Evolutionary conservation across 257 asterid genomes (phyloP).

Genomic region (Catharanthus roseus): DNA sequence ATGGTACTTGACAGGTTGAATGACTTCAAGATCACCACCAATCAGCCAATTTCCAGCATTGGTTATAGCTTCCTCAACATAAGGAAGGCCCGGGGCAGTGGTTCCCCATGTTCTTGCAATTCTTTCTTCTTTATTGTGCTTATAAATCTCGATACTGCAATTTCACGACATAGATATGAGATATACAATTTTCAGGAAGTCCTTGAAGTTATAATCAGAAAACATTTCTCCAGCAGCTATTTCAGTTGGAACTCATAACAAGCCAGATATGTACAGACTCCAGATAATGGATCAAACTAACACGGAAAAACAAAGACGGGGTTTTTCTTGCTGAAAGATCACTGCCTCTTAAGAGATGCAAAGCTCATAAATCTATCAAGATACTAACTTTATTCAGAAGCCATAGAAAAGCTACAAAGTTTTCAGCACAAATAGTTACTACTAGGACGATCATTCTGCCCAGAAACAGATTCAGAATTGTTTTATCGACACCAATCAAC

Average conservation of each 20-base stretch:
- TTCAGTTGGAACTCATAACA: background rate
- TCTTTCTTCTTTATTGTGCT: constrained; percentile 93
- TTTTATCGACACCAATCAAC: background rate
- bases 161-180: constrained; percentile 9
- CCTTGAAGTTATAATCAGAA: background rate
- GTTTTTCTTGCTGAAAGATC: background rate
- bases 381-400: background rate
- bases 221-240: background rate
- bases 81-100: constrained; percentile 80
- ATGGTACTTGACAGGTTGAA: constrained; percentile 59
- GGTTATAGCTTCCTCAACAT: constrained; percentile 61
- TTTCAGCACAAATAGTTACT: background rate
- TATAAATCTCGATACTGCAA: constrained; percentile 76
- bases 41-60: constrained; percentile 82
- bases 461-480: background rate
- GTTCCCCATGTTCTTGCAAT: constrained; percentile 95
- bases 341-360: background rate
- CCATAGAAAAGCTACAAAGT: background rate
- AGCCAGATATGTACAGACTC: background rate
- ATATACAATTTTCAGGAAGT: background rate
- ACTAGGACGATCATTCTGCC: background rate
- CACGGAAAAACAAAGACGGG: background rate
- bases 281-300: background rate
- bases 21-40: constrained; percentile 84
- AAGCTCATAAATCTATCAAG: background rate